Percentiles rank a stretch among this genome's conserved stretches.
These are phyloP conservation scores for Diplodia sapinea DNA, from an alignment of 2,329 filamentous ascomycete genomes.

Conservation along the genomic window DNA sequence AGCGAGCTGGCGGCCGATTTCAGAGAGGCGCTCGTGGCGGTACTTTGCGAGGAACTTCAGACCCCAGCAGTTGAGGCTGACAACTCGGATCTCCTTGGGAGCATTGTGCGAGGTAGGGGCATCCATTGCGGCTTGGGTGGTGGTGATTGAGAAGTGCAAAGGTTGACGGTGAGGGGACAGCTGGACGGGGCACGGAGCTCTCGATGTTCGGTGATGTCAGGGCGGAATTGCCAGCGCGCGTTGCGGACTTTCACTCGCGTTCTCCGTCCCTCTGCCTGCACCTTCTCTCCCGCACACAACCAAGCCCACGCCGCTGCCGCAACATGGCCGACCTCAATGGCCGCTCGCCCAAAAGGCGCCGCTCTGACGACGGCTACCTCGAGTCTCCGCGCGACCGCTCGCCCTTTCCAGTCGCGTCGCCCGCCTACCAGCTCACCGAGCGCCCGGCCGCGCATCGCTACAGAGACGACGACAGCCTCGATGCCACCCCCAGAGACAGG, in stretches of 20 bases:
- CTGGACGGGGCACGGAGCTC: conserved; percentile 15
- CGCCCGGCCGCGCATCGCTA: conserved; percentile 44
- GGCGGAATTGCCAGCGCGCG: conserved; percentile 12
- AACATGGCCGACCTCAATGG: conserved; percentile 31
- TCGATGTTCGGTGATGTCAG: conserved; percentile 23
- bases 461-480: conserved; percentile 36
- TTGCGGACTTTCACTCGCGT: conserved; percentile 15
- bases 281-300: not conserved
- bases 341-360: conserved; percentile 42
- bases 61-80: conserved; percentile 97
- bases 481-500: conserved; percentile 11
- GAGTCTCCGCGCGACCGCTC: conserved; percentile 42
- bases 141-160: not conserved
- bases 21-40: conserved; percentile 75
- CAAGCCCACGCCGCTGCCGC: not conserved
- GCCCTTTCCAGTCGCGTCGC: conserved; percentile 39
- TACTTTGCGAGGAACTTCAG: conserved; percentile 83
- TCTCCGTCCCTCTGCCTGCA: conserved; percentile 13
- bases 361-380: conserved; percentile 39
- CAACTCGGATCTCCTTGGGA: conserved; percentile 69
- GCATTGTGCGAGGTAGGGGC: conserved; percentile 8
- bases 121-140: conserved; percentile 8
- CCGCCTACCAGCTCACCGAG: conserved; percentile 42
- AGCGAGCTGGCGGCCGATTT: conserved; percentile 84
- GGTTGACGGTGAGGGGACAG: not conserved